Percentiles rank a stretch among this genome's conserved stretches.
phyloP scores from a whole-genome alignment of 805 yeast species.

The Komagataella kurtzmanii region DNA sequence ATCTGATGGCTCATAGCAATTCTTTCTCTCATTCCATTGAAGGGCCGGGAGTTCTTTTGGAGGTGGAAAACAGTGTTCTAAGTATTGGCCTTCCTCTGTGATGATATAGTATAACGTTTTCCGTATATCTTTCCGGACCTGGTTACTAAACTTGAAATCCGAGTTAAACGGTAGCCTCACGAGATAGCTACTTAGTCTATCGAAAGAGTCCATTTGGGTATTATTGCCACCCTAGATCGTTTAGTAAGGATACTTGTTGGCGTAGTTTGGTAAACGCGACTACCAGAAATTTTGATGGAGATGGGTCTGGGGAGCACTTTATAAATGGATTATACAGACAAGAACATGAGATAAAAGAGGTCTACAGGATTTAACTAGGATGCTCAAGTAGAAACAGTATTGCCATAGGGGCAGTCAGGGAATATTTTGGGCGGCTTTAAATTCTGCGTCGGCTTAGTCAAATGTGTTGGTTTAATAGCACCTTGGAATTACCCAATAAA shows the following conservation, averaged over 20 bases:
- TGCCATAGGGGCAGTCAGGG: too few relatives aligned
- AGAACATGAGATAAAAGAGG: too few relatives aligned
- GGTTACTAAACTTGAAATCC: conserved; percentile 17
- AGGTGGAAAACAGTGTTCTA: conserved; percentile 21
- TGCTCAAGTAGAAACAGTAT: too few relatives aligned
- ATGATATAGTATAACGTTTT: conserved; percentile 28
- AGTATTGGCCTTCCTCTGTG: conserved; percentile 25
- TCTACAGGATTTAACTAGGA: too few relatives aligned
- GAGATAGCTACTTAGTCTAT: conserved; percentile 18
- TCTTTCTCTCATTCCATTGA: conserved; percentile 2
- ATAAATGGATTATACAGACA: too few relatives aligned
- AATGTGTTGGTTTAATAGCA: neutral
- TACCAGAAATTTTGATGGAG: neutral
- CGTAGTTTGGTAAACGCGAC: neutral
- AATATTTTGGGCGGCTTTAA: neutral
- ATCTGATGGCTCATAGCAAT: neutral
- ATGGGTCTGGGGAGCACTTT: neutral
- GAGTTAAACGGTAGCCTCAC: conserved; percentile 22
- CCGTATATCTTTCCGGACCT: conserved; percentile 20
- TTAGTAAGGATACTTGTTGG: neutral
- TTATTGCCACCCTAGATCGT: neutral
- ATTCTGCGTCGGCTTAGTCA: neutral
- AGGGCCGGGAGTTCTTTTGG: conserved; percentile 10
- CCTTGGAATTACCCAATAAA: neutral
- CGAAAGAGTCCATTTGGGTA: neutral